These are phyloP conservation scores for Serendipita indica DNA, from an alignment of 768 basidiomycete species.

Conservation along the genomic window DNA sequence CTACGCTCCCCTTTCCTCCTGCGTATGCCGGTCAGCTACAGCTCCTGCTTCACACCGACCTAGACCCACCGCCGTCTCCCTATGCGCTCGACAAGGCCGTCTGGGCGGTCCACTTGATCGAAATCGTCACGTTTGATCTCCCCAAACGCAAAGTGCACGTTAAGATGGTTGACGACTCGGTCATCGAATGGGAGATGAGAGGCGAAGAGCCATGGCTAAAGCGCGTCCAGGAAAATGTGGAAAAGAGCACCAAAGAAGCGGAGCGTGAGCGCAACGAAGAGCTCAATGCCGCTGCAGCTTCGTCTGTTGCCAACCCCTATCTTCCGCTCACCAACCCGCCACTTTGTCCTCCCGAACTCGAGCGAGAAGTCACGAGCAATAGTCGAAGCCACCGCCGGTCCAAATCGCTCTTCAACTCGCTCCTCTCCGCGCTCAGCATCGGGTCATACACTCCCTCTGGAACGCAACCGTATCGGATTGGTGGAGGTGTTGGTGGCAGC, in stretches of 20 bases:
- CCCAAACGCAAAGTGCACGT: neutral
- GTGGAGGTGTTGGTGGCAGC: neutral
- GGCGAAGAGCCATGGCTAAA: neutral
- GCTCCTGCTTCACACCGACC: constrained; percentile 3
- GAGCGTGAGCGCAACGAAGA: neutral
- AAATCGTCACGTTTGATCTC: constrained; percentile 2
- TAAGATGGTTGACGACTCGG: constrained; percentile 3
- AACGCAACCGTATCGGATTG: neutral
- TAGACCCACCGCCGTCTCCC: constrained; percentile 2
- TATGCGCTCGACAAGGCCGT: constrained; percentile 8
- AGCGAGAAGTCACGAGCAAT: neutral
- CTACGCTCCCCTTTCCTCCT: neutral
- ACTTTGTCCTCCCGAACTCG: neutral
- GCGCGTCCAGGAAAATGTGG: neutral
- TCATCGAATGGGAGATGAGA: neutral
- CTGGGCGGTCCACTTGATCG: constrained; percentile 2
- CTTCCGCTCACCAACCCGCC: neutral
- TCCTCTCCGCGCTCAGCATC: neutral
- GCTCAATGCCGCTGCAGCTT: neutral
- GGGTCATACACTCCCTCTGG: neutral
- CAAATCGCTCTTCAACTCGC: constrained; percentile 2
- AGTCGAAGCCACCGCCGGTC: neutral
- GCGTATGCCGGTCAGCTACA: constrained; percentile 4
- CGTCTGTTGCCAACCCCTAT: neutral
- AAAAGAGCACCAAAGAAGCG: neutral